A percentile compares a stretch with the other conserved stretches of the same genome.
These are phyloP conservation scores for Coemansia reversa DNA, from an alignment of 192 early-diverging fungal species.

Conservation along the genomic window DNA sequence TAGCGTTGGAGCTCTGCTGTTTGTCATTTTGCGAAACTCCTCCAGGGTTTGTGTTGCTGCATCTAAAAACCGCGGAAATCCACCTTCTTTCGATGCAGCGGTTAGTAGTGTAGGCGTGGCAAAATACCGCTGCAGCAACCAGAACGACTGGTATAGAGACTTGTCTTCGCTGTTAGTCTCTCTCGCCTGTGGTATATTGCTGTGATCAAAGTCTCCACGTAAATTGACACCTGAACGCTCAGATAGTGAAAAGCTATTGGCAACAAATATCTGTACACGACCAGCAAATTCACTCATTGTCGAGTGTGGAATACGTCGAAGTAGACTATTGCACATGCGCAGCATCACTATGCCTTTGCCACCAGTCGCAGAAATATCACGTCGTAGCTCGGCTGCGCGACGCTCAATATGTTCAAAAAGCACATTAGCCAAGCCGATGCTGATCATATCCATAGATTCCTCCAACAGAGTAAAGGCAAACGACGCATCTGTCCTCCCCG, in stretches of 20 bases:
- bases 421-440: constrained; percentile 6
- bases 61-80: constrained; percentile 14
- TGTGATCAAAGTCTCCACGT: constrained; percentile 83
- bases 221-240: constrained; percentile 92
- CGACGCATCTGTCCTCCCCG: constrained; percentile 13
- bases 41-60: constrained; percentile 29
- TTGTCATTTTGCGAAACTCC: constrained; percentile 38
- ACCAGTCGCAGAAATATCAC: constrained; percentile 68
- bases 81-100: constrained; percentile 3
- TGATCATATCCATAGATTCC: constrained; percentile 47
- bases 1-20: constrained; percentile 9
- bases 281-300: constrained; percentile 80
- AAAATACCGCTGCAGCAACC: constrained; percentile 77
- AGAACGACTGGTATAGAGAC: constrained; percentile 69
- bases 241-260: constrained; percentile 77
- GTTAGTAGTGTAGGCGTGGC: constrained; percentile 63
- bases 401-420: constrained; percentile 49
- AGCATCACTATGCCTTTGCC: constrained; percentile 87
- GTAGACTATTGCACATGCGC: constrained; percentile 83
- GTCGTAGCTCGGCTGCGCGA: constrained; percentile 25
- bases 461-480: constrained; percentile 44
- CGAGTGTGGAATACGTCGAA: constrained; percentile 83
- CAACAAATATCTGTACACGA: constrained; percentile 84
- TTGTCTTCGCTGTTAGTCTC: neutral
- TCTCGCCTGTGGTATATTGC: constrained; percentile 55